Percentiles rank a stretch among this genome's conserved stretches.
Evolutionary conservation across 352 stramenopile species (phyloP).

Genomic region (Thalassiosira mediterranea): DNA sequence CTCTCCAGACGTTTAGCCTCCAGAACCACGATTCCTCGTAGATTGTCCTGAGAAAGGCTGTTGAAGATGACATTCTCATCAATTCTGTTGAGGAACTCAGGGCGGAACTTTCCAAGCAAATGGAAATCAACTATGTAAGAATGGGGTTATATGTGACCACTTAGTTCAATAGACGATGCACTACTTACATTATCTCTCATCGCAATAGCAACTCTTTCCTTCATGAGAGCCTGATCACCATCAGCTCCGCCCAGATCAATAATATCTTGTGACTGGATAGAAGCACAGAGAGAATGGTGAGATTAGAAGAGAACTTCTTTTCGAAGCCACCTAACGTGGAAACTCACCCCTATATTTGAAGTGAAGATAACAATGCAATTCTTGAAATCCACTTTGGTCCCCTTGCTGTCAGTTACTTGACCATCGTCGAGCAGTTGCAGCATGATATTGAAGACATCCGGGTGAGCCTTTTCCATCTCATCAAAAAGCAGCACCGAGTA

Average conservation of each 20-base stretch:
- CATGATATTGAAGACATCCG: conserved; percentile 96
- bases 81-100: conserved; percentile 98
- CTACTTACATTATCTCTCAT: conserved; percentile 72
- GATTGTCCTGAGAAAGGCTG: conserved; percentile 89
- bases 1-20: conserved; percentile 91
- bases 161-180: no score
- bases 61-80: conserved; percentile 98
- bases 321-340: no score
- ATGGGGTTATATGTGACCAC: no score
- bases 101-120: conserved; percentile 90
- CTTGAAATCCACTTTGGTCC: conserved; percentile 93
- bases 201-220: conserved; percentile 57
- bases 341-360: conserved; percentile 95
- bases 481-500: conserved; percentile 97
- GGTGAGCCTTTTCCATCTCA: conserved; percentile 95
- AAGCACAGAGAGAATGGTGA: no score
- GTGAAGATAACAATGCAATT: conserved; percentile 98
- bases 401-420: conserved; percentile 93
- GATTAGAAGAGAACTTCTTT: no score
- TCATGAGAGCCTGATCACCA: conserved; percentile 34
- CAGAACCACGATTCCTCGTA: conserved; percentile 93
- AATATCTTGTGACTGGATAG: conserved; percentile 91
- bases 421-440: conserved; percentile 92
- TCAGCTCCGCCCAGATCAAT: conserved; percentile 64
- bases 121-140: no score